These are phyloP conservation scores for Tardiomyces digboiensis DNA, from an alignment of 1,139 yeast species.

Conservation along the genomic window DNA sequence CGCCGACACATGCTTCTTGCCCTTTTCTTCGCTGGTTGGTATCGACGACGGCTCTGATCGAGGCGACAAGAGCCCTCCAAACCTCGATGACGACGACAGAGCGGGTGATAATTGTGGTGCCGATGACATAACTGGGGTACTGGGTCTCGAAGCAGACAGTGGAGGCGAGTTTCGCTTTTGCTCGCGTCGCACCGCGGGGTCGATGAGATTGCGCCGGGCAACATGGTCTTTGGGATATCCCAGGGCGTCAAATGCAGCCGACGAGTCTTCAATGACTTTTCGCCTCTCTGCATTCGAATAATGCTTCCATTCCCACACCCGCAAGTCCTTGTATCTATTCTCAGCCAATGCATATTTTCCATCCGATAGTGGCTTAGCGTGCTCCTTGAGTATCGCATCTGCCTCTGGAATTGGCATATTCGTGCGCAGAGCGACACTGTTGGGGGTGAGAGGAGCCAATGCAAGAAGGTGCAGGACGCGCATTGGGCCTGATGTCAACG, in stretches of 20 bases:
- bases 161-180: not conserved
- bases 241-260: slow-evolving; percentile 24
- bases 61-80: not conserved
- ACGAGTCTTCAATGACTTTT: slow-evolving; percentile 20
- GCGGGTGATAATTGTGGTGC: not conserved
- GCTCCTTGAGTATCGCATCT: slow-evolving; percentile 18
- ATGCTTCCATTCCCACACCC: slow-evolving; percentile 30
- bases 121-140: not conserved
- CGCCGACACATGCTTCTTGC: slow-evolving; percentile 1
- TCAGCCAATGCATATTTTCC: slow-evolving; percentile 19
- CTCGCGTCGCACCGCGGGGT: slow-evolving; percentile 19
- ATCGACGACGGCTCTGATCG: not conserved
- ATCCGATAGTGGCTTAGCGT: slow-evolving; percentile 14
- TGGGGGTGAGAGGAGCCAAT: slow-evolving; percentile 17
- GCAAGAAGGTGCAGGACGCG: slow-evolving; percentile 25
- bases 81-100: not conserved
- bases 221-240: slow-evolving; percentile 21
- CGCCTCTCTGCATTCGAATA: slow-evolving; percentile 25
- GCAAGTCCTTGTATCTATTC: slow-evolving; percentile 23
- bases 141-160: not conserved
- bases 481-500: not conserved
- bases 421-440: slow-evolving; percentile 21
- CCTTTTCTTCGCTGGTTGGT: not conserved
- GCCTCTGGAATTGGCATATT: slow-evolving; percentile 21
- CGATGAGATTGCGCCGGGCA: slow-evolving; percentile 22